Base-by-base conservation (phyloP, 164 flowering plant species). In the Vitis amurensis region DNA sequence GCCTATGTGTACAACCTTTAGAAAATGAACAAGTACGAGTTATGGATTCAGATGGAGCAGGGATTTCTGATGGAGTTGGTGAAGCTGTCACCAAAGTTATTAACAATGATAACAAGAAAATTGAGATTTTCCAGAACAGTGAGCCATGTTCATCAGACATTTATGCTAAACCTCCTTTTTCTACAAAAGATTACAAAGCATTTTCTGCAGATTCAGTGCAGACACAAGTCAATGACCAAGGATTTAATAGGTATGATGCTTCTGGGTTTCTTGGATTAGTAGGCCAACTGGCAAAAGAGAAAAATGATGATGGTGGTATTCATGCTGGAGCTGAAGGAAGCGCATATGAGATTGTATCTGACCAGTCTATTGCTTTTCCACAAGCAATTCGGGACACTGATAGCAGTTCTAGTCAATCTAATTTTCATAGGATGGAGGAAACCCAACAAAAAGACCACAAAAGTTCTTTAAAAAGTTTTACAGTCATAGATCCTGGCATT, bases 41-140 rank as follows among this genome's bases (percentile, higher is more conserved):
- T 50, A 69, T 68, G 44, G 83, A 83, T 66, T 77, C 89, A 53
- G 86, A 76, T 79, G 88, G 79, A 58, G 89, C 75, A 55, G 75
- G 71, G 56, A 71, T 84, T 68, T 84, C 88, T 68, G 76, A 77
- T 77, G 76, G 77, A 64, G 80, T 72, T 61, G 71, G 51, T 64
- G 66, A 67, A 66, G 59, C 80, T 74, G 66, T 29, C 66, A 47
- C 52, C 16, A 81, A 70, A 13, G 65, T 69, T 59, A 12, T 50
- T 10, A 66, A 58, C 48, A 44, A 62, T 75, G 83, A 63, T 5
- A 67, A 37, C 29, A 76, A 74, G 63, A 61, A 69, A 63, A 55
- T 29, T 69, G 78, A 72, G 62, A 61, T 59, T 71, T 53, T 71
- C 67, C 69, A 62, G 55, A 76, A 23, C 70, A 78, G 51, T 78